phyloP scores from a whole-genome alignment of 2,329 filamentous ascomycete genomes.

The Phaeosphaeria sp. region DNA sequence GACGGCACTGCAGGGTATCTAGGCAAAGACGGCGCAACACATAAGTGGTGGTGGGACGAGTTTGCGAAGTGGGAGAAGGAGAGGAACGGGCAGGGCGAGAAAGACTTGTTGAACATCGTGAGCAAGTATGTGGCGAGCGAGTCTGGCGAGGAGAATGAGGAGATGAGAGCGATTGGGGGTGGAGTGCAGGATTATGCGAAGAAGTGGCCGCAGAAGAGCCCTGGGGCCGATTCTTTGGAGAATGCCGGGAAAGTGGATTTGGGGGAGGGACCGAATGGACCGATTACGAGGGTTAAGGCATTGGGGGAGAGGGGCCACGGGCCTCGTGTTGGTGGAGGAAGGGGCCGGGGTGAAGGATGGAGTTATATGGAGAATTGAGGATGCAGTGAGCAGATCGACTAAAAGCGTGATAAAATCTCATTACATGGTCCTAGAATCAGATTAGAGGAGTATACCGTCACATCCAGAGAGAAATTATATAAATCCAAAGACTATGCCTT shows the following conservation, averaged over 20 bases:
- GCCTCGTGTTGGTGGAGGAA: constrained; percentile 25
- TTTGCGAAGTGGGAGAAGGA: constrained; percentile 51
- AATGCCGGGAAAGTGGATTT: background rate
- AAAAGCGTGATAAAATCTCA: no score
- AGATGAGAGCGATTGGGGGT: constrained; percentile 40
- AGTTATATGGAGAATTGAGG: constrained; percentile 23
- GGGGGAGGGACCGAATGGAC: constrained; percentile 14
- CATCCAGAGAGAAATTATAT: no score
- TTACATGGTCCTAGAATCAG: no score
- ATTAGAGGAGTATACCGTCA: no score
- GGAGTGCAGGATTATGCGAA: constrained; percentile 41
- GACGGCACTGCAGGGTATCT: constrained; percentile 56
- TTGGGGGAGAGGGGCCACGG: constrained; percentile 40
- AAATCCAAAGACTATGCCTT: no score
- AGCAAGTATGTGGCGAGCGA: constrained; percentile 31
- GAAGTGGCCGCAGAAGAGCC: constrained; percentile 25
- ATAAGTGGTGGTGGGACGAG: constrained; percentile 61
- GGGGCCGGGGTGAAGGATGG: constrained; percentile 18
- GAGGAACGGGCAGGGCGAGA: constrained; percentile 26
- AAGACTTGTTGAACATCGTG: constrained; percentile 24
- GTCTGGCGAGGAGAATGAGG: constrained; percentile 28
- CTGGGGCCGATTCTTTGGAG: background rate
- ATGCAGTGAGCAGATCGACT: background rate
- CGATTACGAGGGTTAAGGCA: constrained; percentile 23
- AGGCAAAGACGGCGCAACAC: constrained; percentile 59